Evolutionary conservation across 768 basidiomycete genomes (phyloP), one percentile per base, ranked within the genome.

Genomic region (Pulveroboletus sp.): DNA sequence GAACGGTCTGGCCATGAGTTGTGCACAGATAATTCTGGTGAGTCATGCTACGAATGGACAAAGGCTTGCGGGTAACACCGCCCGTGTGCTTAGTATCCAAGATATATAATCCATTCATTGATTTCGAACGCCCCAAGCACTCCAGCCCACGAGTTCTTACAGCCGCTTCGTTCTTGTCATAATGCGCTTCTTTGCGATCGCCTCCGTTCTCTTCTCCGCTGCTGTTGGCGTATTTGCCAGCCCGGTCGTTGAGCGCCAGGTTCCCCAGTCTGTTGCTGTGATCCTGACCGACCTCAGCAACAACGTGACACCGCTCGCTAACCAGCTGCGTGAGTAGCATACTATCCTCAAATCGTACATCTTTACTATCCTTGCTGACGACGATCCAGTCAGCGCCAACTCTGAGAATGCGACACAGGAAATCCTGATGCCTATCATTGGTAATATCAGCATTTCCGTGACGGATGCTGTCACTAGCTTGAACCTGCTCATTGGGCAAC

Each of bases 371-470:
- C 21, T 29, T 21, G 17, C 38, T 47, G 21, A 43, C 12, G 21
- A 40, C 19, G 29, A 24, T 34, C 8, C 31, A 52, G 53, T 52
- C 4, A 52, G 48, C 24, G 53, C 50, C 20, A 52, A 20, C n/a
- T 2, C 34, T n/a, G 19, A 24, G 16, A 55, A 55, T 23, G 53
- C 53, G 24, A 55, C 53, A 11, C 20, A 40, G 37, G 45, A 2
- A 8, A 38, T 1, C 11, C 29, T 55, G 42, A 29, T 6, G 2
- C 38, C 38, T n/a, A 45, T 55, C 34, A 45, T 55, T 5, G 27
- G 46, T 36, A 37, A n/a, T 23, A 52, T 55, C 16, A 45, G 25
- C 34, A 44, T 38, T 2, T 37, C 53, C 21, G 39, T 52, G 14
- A 41, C 23, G 9, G 10, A 16, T 34, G 45, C 53, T 27, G 29